phyloP scores from a whole-genome alignment of 164 flowering plant genomes.

The Macadamia tetraphylla region DNA sequence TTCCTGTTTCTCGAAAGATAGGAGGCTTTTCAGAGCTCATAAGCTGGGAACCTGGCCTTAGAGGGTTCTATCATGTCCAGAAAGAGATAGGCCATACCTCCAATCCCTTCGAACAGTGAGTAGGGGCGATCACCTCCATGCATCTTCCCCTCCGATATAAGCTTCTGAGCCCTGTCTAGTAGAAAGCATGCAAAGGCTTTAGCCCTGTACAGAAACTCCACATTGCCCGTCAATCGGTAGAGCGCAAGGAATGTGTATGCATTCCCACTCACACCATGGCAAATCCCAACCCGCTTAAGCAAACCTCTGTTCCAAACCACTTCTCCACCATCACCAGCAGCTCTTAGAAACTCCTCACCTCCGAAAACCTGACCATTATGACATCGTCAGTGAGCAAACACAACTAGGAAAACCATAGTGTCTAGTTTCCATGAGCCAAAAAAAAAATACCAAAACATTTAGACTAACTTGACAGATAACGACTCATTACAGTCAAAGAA shows the following conservation, averaged over 20 bases:
- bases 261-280: constrained; percentile 88
- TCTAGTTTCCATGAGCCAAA: neutral
- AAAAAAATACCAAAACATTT: neutral
- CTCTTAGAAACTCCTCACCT: constrained; percentile 42
- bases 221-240: constrained; percentile 47
- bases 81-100: constrained; percentile 71
- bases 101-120: constrained; percentile 82
- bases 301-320: constrained; percentile 79
- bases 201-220: constrained; percentile 53
- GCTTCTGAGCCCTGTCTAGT: constrained; percentile 46
- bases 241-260: constrained; percentile 77
- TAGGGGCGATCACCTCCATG: constrained; percentile 74
- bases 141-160: constrained; percentile 55
- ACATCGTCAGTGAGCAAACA: neutral
- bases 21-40: constrained; percentile 37
- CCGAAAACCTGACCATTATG: constrained; percentile 42
- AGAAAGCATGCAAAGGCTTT: constrained; percentile 79
- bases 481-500: neutral
- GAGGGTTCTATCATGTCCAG: constrained; percentile 61
- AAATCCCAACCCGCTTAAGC: constrained; percentile 76
- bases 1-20: neutral
- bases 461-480: neutral
- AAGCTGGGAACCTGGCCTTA: constrained; percentile 66
- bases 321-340: constrained; percentile 66
- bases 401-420: neutral